Base-by-base conservation (phyloP, 2,329 filamentous ascomycete species). In the Samsoniella hepiali region DNA sequence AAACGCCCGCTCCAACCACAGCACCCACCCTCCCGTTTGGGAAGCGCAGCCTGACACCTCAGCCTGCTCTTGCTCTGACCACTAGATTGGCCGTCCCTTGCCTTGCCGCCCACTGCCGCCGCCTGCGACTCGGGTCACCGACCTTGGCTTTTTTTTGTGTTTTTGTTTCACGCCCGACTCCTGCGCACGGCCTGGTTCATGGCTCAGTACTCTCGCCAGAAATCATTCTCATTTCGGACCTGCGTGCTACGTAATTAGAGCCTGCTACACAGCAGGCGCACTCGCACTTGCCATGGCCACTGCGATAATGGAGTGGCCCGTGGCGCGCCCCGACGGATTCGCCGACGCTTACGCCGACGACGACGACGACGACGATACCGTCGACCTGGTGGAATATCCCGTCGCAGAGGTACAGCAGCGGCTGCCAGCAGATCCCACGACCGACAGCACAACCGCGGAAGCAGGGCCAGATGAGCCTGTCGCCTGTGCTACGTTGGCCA, bases 371-470 rank as follows among this genome's bases (percentile, higher is more conserved):
- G 54, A 58, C 27, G 54, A 63, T 54, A 38, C 17, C 27, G 62
- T 63, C 54, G 22, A 54, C n/a, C 47, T 63, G 54, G 47, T 63
- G 11, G 36, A 50, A 44, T 63, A 51, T 38, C 62, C 62, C 38
- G 45, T 31, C 22, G 27, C 11, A 15, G 45, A 31, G 13, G 45
- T 27, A 59, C 34, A 40, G 15, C 5, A 51, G 10, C 27, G 15
- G 49, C 29, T 50, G 49, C 47, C 38, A 31, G 15, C 13, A 40
- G 36, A 47, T 17, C 38, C 50, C 38, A 29, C n/a, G 31, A 36
- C 29, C 32, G 22, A 54, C 17, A 44, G 38, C 44, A 13, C 58
- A 27, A 49, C 49, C 2, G 34, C 27, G 15, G 22, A 8, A 13
- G 34, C 45, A 59, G 27, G 32, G 22, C 45, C 32, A 34, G 34